Evolutionary conservation across 768 basidiomycete species (phyloP).

Genomic region (Mrakia hoshinonis): DNA sequence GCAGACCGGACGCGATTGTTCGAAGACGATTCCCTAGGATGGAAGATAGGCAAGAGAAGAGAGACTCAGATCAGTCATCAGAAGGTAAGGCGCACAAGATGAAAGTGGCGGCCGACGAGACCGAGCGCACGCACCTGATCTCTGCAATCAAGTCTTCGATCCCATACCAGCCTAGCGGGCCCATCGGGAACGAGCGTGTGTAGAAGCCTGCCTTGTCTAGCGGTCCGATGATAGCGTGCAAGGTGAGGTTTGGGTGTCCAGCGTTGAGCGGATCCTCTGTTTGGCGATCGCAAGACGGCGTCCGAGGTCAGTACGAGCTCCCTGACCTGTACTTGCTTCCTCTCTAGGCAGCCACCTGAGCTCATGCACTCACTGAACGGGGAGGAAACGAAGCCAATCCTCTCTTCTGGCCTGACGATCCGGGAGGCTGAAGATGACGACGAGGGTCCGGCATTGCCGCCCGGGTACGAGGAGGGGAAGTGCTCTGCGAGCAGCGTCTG

Average conservation of each 20-base stretch:
- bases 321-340: neutral
- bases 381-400: conserved; percentile 13
- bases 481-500: neutral
- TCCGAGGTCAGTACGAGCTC: neutral
- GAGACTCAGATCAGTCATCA: neutral
- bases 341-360: neutral
- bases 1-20: conserved; percentile 27
- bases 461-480: neutral
- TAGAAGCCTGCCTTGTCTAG: conserved; percentile 21
- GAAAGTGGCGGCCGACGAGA: neutral
- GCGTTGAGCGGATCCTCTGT: conserved; percentile 29
- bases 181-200: neutral
- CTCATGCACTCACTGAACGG: conserved; percentile 12
- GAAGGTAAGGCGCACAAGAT: neutral
- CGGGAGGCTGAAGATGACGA: neutral
- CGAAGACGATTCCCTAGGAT: conserved; percentile 26
- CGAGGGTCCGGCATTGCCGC: neutral
- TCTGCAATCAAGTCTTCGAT: conserved; percentile 28
- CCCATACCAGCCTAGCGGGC: conserved; percentile 19
- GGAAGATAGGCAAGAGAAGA: neutral
- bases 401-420: neutral
- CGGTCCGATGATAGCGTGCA: conserved; percentile 26
- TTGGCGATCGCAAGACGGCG: neutral
- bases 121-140: conserved; percentile 12
- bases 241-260: conserved; percentile 11